A percentile compares a stretch with the other conserved stretches of the same genome.
These are phyloP conservation scores for Vanrija sp. DNA, from an alignment of 1,284 basidiomycete genomes.

Conservation along the genomic window DNA sequence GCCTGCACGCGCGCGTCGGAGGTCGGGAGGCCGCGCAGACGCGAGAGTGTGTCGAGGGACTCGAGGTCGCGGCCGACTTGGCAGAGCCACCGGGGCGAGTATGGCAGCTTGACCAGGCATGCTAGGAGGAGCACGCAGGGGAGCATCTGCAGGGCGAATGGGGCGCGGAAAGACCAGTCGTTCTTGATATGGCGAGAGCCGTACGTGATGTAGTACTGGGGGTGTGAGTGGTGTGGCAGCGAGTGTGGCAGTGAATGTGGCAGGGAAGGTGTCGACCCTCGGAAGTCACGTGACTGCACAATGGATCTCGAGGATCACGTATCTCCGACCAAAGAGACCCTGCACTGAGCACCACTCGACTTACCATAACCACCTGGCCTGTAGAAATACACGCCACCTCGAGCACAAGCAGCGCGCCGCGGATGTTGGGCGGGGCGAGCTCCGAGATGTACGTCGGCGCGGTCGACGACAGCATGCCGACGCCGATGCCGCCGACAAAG, in stretches of 20 bases:
- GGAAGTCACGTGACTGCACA: no score
- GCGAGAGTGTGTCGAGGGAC: constrained; percentile 25
- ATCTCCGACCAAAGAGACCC: no score
- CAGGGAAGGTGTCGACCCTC: no score
- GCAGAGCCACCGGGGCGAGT: constrained; percentile 60
- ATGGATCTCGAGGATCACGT: no score
- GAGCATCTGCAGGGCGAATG: constrained; percentile 35
- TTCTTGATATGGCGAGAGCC: constrained; percentile 16
- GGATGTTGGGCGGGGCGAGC: constrained; percentile 50
- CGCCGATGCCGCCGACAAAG: constrained; percentile 23
- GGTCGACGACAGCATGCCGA: constrained; percentile 39
- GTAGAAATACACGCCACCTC: constrained; percentile 71
- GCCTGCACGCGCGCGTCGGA: constrained; percentile 35
- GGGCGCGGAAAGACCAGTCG: constrained; percentile 30
- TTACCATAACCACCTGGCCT: constrained; percentile 34
- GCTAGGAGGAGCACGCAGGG: constrained; percentile 30
- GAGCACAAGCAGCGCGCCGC: constrained; percentile 70
- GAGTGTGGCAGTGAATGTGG: constrained; percentile 14
- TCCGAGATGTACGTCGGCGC: constrained; percentile 49
- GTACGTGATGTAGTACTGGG: constrained; percentile 17
- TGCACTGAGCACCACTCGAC: no score
- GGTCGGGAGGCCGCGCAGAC: constrained; percentile 34
- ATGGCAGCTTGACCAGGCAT: constrained; percentile 51
- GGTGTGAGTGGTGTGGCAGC: constrained; percentile 5
- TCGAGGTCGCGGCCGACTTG: constrained; percentile 44